Base-by-base conservation (phyloP, 768 basidiomycete species). In the Tulasnella sp. region DNA sequence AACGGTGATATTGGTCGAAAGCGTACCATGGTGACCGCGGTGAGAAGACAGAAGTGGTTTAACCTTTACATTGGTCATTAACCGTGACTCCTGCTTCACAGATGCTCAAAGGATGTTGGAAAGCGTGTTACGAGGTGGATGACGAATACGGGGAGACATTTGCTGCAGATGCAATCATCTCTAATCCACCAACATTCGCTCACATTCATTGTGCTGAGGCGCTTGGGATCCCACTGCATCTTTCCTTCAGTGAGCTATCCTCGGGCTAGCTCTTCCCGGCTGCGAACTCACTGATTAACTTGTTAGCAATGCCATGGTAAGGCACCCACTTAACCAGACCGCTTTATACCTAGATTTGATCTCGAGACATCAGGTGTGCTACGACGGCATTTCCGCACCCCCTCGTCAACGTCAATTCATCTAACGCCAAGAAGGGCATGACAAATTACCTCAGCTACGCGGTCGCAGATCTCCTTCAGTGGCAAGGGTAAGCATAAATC, bases 181-280 rank as follows among this genome's bases (percentile, higher is more conserved):
- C 78, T 29, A 84, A 84, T 65, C 83, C 83, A n/a, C 83, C 83
- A 0, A 74, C 79, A 3, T 84, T 84, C 61, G 82, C 78, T 0
- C 81, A 83, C 69, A 68, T 82, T 3, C 82, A 83, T 60, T 78
- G 81, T 52, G 82, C 82, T 1, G 81, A 84, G 65, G 80, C 81
- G 7, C 67, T 83, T 3, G 81, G 81, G 0, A 72, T 82, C 25
- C 80, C 80, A 2, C 67, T 82, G 9, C 70, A 78, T 42, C 66
- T 82, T 62, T 77, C 75, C 51, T 82, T 83, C 66, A 82, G 80
- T 82, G 58, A 61, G 78, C 72, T 29, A 10, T 5, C 5, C 34
- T 38, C 34, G 15, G 7, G 15, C 7, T 15, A 38, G 5, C 34
- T 38, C 34, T 38, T 38, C 15, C 7, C 15, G 15, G 15, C 5